Percentiles rank a stretch among this genome's conserved stretches.
Conservation (phyloP, 345 rosid genomes). For the Durio zibethinus region DNA sequence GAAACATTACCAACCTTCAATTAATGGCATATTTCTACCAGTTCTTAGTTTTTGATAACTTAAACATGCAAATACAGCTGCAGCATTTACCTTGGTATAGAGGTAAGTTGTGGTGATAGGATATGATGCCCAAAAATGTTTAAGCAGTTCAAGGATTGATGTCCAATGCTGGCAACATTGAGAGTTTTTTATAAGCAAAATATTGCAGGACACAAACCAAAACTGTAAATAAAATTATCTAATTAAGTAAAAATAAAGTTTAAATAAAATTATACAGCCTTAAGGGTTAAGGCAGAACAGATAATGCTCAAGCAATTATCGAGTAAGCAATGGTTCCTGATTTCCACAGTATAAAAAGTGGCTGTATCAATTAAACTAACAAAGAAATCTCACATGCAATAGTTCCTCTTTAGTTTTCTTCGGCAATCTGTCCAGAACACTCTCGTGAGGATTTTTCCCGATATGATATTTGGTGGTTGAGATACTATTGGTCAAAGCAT, state of each 20-base stretch:
- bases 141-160: conserved; percentile 72
- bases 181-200: conserved; percentile 23
- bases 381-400: conserved; percentile 51
- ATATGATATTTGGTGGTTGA: conserved; percentile 68
- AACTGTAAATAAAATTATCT: neutral
- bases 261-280: neutral
- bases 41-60: neutral
- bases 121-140: conserved; percentile 94
- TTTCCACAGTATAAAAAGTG: neutral
- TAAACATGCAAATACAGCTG: neutral
- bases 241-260: neutral
- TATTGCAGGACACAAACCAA: conserved; percentile 20
- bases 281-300: neutral
- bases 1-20: neutral
- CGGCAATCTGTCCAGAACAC: conserved; percentile 79
- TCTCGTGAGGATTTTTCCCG: conserved; percentile 75
- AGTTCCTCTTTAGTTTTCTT: conserved; percentile 65
- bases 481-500: conserved; percentile 69
- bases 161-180: conserved; percentile 62
- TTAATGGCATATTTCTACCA: neutral
- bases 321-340: neutral
- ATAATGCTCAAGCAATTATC: neutral
- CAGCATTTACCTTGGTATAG: conserved; percentile 56
- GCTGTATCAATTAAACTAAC: neutral
- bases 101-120: conserved; percentile 77